Evolutionary conservation across 2,329 filamentous ascomycete species (phyloP), one percentile per base, ranked within the genome.

Genomic region (Trichoderma brevicompactum): DNA sequence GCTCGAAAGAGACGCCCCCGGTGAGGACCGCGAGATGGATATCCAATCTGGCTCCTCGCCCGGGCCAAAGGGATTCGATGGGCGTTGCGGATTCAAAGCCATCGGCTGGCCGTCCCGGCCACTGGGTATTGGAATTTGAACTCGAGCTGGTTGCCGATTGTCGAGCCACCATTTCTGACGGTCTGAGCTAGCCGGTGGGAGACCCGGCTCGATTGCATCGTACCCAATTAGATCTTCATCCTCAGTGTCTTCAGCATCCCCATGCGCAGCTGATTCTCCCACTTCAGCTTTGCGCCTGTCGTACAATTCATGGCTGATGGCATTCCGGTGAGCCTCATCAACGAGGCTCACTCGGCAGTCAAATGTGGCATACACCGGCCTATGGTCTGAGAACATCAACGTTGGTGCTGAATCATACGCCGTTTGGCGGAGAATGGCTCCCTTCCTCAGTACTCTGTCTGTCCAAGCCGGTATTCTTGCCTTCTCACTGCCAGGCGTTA

Each of bases 401-500:
- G 48, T 50, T 36, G 92, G 89, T 3, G 94, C 93, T 61, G 87
- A 89, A 72, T 92, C 87, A 77, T 99, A 99, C 38, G 91, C 85
- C 10, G 91, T 81, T 75, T 98, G 95, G 48, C 89, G 88, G 41
- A 99, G 84, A 70, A 92, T 94, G 66, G 86, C 81, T 7, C 95
- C 95, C 79, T 94, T 96, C 66, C 92, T 89, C 8, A 99, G 80
- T 52, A 99, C 91, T 43, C 95, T 91, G 77, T 99, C 95, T 67
- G 94, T 97, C 95, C 95, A 99, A 0, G 95, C 95, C 2, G 95
- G 95, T 68, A 98, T 97, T 15, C 95, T 89, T 63, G 90, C 88
- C 76, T 99, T 99, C 73, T 98, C 94, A 55, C 89, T 91, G 58
- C 13, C 53, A n/a, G 38, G 3, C 6, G 66, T 75, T 44, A 74